Base-by-base conservation (phyloP, 2,329 filamentous ascomycete species). In the Dactylonectria estremocensis region DNA sequence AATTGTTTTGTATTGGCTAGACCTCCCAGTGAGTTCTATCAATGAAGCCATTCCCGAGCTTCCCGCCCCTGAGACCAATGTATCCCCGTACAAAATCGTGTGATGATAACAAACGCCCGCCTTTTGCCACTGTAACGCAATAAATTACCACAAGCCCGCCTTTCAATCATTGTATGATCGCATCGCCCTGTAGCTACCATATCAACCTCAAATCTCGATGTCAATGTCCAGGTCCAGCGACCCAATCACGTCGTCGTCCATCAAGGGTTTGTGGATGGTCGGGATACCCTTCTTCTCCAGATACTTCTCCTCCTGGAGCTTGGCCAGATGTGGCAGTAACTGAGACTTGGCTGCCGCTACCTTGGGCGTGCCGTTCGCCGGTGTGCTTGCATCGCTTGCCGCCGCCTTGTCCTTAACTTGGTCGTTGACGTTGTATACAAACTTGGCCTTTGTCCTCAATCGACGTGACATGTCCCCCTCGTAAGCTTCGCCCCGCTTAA, bases 201-300 rank as follows among this genome's bases (percentile, higher is more conserved):
- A 43, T 20, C 56, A 37, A 46, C 46, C 54, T 74, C 84, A 94
- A 74, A 97, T 94, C 73, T 97, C 95, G 75, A 97, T 91, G 74
- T 98, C 95, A 78, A 98, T 94, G 31, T 94, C 95, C 74, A 98
- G 83, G 79, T 98, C 96, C 84, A 98, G 85, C 28, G 91, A 88
- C 1, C 92, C 95, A 80, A 98, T 95, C 63, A 98, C 92, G 77
- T 98, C 96, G 77, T 98, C 96, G 69, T 97, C 95, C 85, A 93
- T 92, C 64, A 95, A 88, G 33, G 92, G 91, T 82, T 93, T 91
- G 77, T 95, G 93, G 55, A 94, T 92, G 13, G 90, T 90, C 3
- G 89, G 87, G 67, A 91, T 81, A 13, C 88, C 88, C 75, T 88
- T 90, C 81, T 88, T 89, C 72, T 90, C 86, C 65, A 81, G 81